phyloP scores from a whole-genome alignment of 202 grass and related monocot species.

The Saccharum hybrid region DNA sequence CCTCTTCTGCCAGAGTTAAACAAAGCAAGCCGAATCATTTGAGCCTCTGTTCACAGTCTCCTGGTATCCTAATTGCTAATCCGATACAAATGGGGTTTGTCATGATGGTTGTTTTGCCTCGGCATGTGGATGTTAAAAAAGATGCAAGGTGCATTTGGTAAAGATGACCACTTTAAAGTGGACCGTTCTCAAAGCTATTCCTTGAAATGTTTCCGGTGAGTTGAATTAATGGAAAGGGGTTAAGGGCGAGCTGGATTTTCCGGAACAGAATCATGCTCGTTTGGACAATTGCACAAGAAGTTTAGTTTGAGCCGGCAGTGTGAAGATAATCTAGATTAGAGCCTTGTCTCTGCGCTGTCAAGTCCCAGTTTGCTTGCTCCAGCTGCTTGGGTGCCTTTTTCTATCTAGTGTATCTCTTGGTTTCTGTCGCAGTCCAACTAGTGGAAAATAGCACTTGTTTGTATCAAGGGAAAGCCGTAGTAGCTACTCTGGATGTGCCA shows the following conservation, averaged over 20 bases:
- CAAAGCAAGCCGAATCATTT: neutral
- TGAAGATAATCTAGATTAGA: constrained; percentile 43
- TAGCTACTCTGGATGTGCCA: constrained; percentile 12
- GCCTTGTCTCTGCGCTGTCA: neutral
- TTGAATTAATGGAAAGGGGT: constrained; percentile 52
- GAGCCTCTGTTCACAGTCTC: neutral
- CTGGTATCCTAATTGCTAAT: constrained; percentile 7
- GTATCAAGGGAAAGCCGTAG: constrained; percentile 1
- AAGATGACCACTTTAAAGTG: constrained; percentile 23
- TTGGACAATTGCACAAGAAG: constrained; percentile 42
- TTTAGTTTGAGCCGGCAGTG: constrained; percentile 39
- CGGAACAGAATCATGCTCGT: constrained; percentile 23
- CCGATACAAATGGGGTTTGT: neutral
- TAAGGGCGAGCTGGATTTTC: constrained; percentile 36
- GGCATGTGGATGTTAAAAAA: constrained; percentile 11
- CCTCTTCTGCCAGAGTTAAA: constrained; percentile 21
- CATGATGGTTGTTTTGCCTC: neutral
- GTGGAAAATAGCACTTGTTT: constrained; percentile 20
- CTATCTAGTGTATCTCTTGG: constrained; percentile 20
- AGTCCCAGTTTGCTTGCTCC: constrained; percentile 29
- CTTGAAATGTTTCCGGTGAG: constrained; percentile 34
- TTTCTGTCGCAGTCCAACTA: constrained; percentile 20
- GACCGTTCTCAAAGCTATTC: neutral
- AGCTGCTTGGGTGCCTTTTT: neutral
- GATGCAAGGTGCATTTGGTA: constrained; percentile 4